phyloP scores from a whole-genome alignment of 106 monocot species.

The Platanthera guangdongensis region DNA sequence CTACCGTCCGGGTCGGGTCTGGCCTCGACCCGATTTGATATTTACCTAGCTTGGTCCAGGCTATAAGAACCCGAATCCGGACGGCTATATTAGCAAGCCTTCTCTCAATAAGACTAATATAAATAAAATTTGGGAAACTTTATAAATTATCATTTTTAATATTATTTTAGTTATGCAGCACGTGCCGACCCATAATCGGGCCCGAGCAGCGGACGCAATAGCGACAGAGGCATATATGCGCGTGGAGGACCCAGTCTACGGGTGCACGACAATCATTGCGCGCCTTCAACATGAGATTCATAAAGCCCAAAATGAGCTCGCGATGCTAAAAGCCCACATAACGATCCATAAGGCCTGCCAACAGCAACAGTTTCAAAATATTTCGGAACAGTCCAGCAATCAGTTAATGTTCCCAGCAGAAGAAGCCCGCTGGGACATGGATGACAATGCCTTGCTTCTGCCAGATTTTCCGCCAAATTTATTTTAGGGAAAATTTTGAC shows the following conservation, averaged over 20 bases:
- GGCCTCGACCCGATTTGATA: not conserved
- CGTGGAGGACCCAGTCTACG: slow-evolving; percentile 44
- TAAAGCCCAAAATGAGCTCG: slow-evolving; percentile 19
- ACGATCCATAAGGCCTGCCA: slow-evolving; percentile 12
- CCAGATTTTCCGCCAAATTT: not conserved
- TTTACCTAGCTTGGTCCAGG: not conserved
- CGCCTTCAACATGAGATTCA: slow-evolving; percentile 34
- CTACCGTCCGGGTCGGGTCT: too few relatives aligned
- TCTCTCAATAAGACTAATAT: too few relatives aligned
- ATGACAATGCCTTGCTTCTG: not conserved
- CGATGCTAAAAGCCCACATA: slow-evolving; percentile 19
- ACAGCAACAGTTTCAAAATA: not conserved
- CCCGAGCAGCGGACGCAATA: slow-evolving; percentile 39
- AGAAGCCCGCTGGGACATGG: not conserved
- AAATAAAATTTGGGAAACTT: too few relatives aligned
- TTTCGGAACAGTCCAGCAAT: not conserved
- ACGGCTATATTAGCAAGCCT: too few relatives aligned
- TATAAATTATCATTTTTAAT: too few relatives aligned
- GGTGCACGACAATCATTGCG: slow-evolving; percentile 27
- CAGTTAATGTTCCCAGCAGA: not conserved
- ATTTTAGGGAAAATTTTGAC: not conserved
- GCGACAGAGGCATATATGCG: slow-evolving; percentile 49
- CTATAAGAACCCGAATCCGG: too few relatives aligned
- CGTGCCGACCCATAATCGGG: slow-evolving; percentile 19
- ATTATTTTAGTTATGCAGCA: slow-evolving; percentile 13